Evolutionary conservation across 2,329 filamentous ascomycete genomes (phyloP).

Genomic region (Colletotrichum simmondsii): DNA sequence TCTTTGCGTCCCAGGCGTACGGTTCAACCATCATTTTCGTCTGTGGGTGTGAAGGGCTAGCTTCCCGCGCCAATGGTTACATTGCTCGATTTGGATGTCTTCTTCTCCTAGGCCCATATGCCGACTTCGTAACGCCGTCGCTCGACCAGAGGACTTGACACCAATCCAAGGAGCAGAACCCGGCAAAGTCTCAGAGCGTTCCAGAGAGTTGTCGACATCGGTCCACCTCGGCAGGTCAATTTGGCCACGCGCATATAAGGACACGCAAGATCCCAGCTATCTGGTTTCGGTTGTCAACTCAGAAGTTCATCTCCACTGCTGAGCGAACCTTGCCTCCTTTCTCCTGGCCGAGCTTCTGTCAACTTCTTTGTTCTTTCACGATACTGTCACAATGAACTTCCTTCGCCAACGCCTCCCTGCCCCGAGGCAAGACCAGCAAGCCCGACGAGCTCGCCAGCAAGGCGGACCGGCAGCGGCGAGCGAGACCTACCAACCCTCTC

Average conservation of each 20-base stretch:
- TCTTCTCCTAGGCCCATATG: not conserved
- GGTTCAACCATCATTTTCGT: not conserved
- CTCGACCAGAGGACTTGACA: too few relatives aligned
- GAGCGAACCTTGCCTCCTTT: conserved; percentile 2
- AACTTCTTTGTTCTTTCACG: not conserved
- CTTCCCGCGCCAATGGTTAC: conserved; percentile 19
- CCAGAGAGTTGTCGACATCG: not conserved
- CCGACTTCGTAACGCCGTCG: conserved; percentile 3
- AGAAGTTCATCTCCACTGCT: not conserved
- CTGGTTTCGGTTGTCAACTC: not conserved
- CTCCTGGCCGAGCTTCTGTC: not conserved
- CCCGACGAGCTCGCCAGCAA: conserved; percentile 37
- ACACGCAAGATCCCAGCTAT: not conserved
- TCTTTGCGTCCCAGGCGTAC: not conserved
- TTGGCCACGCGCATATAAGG: not conserved
- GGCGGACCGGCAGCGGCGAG: conserved; percentile 18
- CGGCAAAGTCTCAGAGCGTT: not conserved
- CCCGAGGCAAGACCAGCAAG: conserved; percentile 38
- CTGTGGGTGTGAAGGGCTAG: not conserved
- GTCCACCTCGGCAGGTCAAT: not conserved
- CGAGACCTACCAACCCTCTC: conserved; percentile 39
- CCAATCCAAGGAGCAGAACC: not conserved
- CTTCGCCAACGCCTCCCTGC: conserved; percentile 41
- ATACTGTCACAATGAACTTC: conserved; percentile 35
- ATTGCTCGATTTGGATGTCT: not conserved